phyloP scores from a whole-genome alignment of 768 basidiomycete genomes.

The Mycena polygramma region DNA sequence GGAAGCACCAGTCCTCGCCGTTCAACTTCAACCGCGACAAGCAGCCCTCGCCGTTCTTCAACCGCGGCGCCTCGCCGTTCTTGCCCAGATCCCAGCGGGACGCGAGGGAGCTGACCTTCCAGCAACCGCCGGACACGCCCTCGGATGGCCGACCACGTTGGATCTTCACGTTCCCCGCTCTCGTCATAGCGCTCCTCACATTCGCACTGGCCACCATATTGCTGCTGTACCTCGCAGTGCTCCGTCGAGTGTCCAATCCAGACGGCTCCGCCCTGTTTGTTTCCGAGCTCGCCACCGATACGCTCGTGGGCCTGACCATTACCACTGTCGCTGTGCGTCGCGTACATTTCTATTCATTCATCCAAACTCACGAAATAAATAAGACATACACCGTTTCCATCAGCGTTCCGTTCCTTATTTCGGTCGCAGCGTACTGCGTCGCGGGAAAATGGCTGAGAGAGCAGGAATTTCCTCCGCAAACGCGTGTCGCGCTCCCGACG shows the following conservation, averaged over 20 bases:
- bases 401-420: constrained; percentile 34
- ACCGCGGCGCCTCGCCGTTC: constrained; percentile 10
- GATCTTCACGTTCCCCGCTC: constrained; percentile 30
- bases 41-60: constrained; percentile 2
- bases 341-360: neutral
- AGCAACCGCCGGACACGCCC: constrained; percentile 11
- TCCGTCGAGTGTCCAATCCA: constrained; percentile 16
- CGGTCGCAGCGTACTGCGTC: constrained; percentile 33
- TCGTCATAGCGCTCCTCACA: constrained; percentile 26
- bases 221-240: constrained; percentile 28
- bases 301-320: constrained; percentile 32
- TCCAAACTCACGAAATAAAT: neutral
- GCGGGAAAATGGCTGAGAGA: constrained; percentile 36
- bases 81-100: constrained; percentile 14
- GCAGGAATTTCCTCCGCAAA: constrained; percentile 26
- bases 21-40: constrained; percentile 13
- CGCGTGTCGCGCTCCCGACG: constrained; percentile 28
- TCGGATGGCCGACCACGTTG: constrained; percentile 25
- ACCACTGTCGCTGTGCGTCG: constrained; percentile 35
- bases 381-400: constrained; percentile 34
- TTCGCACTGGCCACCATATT: constrained; percentile 30
- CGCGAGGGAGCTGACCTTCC: constrained; percentile 20
- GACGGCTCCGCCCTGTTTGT: constrained; percentile 17
- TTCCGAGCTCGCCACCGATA: constrained; percentile 7
- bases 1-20: constrained; percentile 30